These are phyloP conservation scores for Ogataea saltuana DNA, from an alignment of 805 yeast genomes.

Conservation along the genomic window DNA sequence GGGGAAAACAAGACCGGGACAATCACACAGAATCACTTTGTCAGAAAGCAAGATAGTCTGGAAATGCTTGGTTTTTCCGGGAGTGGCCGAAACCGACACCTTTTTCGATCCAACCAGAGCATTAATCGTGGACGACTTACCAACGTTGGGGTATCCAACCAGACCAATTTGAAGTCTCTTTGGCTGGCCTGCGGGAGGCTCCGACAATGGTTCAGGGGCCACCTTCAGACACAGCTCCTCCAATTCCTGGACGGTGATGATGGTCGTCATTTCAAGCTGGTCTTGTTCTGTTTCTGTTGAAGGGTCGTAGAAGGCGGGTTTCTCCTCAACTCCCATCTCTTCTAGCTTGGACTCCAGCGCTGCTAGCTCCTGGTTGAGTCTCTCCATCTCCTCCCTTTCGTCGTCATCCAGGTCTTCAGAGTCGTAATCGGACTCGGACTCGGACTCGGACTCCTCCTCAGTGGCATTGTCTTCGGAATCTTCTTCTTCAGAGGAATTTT, in stretches of 20 bases:
- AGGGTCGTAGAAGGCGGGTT: neutral
- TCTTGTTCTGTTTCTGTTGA: conserved; percentile 32
- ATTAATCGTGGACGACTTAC: conserved; percentile 88
- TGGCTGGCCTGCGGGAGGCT: conserved; percentile 56
- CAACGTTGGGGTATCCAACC: conserved; percentile 95
- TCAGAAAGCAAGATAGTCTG: conserved; percentile 89
- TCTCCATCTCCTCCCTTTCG: conserved; percentile 22
- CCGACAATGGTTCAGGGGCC: conserved; percentile 69
- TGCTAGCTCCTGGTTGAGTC: conserved; percentile 22
- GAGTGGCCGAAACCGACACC: conserved; percentile 97
- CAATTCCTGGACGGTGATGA: conserved; percentile 79
- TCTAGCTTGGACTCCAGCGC: conserved; percentile 22
- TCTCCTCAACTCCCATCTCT: conserved; percentile 25
- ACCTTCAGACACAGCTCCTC: conserved; percentile 74
- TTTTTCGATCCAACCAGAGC: conserved; percentile 95
- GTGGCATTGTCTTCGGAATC: conserved; percentile 15
- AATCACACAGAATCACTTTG: conserved; percentile 87
- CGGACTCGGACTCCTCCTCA: conserved; percentile 23
- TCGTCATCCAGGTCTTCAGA: conserved; percentile 18
- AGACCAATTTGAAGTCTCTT: conserved; percentile 83
- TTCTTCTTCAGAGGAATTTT: conserved; percentile 21
- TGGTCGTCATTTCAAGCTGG: conserved; percentile 55
- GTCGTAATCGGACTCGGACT: conserved; percentile 23
- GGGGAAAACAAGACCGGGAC: conserved; percentile 99
- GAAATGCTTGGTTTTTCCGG: conserved; percentile 98